These are phyloP conservation scores for Blumeria hordei DNA, from an alignment of 2,329 filamentous ascomycete genomes.

Conservation along the genomic window DNA sequence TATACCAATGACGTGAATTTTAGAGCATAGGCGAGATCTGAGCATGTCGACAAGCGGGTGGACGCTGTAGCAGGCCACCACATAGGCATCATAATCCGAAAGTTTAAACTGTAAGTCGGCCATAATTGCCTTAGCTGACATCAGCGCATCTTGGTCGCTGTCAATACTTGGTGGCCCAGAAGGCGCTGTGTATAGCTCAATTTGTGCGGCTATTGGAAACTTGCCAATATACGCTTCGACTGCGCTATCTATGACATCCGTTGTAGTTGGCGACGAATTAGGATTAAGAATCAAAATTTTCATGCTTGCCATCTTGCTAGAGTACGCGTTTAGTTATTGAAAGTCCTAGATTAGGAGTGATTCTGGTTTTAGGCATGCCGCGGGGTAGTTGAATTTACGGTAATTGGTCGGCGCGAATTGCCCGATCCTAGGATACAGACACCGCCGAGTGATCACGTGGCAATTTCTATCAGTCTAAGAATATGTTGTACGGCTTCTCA, in stretches of 20 bases:
- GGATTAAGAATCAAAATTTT: constrained; percentile 54
- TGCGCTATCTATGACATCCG: constrained; percentile 30
- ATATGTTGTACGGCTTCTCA: no score
- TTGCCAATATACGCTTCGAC: constrained; percentile 18
- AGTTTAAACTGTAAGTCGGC: constrained; percentile 24
- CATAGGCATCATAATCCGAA: constrained; percentile 41
- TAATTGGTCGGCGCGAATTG: no score
- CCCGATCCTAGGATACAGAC: no score
- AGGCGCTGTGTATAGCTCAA: constrained; percentile 43
- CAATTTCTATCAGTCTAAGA: no score
- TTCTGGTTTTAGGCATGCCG: no score
- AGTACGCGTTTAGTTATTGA: no score
- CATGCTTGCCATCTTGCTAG: constrained; percentile 8
- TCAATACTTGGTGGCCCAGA: constrained; percentile 52
- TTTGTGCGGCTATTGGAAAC: constrained; percentile 15
- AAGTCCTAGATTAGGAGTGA: no score
- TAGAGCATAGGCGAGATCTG: constrained; percentile 15
- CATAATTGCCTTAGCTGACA: constrained; percentile 38
- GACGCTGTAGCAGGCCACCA: constrained; percentile 73
- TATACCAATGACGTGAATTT: constrained; percentile 48
- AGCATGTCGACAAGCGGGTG: constrained; percentile 51
- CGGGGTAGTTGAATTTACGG: no score
- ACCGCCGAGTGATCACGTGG: no score
- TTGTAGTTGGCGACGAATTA: constrained; percentile 55
- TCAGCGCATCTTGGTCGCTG: constrained; percentile 39